phyloP scores from a whole-genome alignment of 805 yeast genomes.

The Ogataea wickerhamii region DNA sequence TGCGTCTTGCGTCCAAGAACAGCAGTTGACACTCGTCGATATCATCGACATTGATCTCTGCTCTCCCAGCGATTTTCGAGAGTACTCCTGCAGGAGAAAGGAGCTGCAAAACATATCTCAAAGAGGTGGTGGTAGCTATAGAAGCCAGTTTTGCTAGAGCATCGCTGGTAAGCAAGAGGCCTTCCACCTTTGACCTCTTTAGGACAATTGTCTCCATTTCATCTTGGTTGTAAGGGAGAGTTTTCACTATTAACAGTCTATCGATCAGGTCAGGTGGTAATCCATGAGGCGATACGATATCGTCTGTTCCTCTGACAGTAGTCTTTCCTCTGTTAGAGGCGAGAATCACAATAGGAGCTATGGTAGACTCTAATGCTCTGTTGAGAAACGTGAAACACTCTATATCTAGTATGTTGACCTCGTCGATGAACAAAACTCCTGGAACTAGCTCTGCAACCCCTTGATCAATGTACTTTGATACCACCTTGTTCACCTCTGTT shows the following conservation, averaged over 20 bases:
- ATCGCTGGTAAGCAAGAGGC: slow-evolving; percentile 75
- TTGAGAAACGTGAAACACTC: slow-evolving; percentile 95
- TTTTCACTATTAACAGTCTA: slow-evolving; percentile 88
- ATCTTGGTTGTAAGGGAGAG: slow-evolving; percentile 69
- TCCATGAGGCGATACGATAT: slow-evolving; percentile 91
- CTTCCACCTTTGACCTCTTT: slow-evolving; percentile 93
- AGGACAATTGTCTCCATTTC: slow-evolving; percentile 84
- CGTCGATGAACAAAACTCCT: slow-evolving; percentile 96
- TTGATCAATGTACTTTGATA: slow-evolving; percentile 98
- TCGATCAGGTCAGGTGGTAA: slow-evolving; percentile 92
- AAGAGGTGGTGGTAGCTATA: slow-evolving; percentile 84
- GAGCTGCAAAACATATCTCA: slow-evolving; percentile 89
- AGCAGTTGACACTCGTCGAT: slow-evolving; percentile 82
- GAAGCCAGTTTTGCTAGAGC: slow-evolving; percentile 85
- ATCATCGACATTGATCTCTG: slow-evolving; percentile 64
- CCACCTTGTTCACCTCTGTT: slow-evolving; percentile 93
- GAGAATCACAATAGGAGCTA: slow-evolving; percentile 96
- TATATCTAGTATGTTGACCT: slow-evolving; percentile 96
- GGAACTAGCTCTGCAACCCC: slow-evolving; percentile 98
- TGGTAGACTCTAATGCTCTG: slow-evolving; percentile 93
- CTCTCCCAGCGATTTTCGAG: slow-evolving; percentile 71
- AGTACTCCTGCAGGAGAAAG: slow-evolving; percentile 87
- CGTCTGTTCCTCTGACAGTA: slow-evolving; percentile 89
- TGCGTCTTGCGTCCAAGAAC: slow-evolving; percentile 85
- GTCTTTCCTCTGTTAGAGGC: slow-evolving; percentile 97